A percentile compares a stretch with the other conserved stretches of the same genome.
Evolutionary conservation across 2,329 filamentous ascomycete species (phyloP).

Genomic region (Lachnellula occidentalis): DNA sequence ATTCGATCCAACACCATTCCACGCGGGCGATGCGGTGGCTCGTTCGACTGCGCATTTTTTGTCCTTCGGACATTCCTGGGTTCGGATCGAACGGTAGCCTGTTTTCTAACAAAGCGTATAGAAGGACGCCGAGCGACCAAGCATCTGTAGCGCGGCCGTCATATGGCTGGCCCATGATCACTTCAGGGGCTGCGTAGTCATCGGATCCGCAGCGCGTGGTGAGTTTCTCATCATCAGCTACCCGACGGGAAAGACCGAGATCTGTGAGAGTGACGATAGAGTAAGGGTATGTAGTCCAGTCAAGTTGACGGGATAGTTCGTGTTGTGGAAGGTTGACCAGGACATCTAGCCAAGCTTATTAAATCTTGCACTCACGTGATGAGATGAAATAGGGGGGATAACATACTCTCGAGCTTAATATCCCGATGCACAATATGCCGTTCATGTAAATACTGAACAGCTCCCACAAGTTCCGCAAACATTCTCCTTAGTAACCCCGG

Average conservation of each 20-base stretch:
- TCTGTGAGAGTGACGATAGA: constrained; percentile 87
- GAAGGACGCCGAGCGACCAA: constrained; percentile 88
- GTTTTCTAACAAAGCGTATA: constrained; percentile 92
- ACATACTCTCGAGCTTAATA: constrained; percentile 94
- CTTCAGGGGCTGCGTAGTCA: constrained; percentile 94
- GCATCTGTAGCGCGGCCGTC: constrained; percentile 88
- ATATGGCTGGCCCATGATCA: constrained; percentile 91
- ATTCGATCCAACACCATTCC: constrained; percentile 93
- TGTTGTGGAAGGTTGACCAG: constrained; percentile 75
- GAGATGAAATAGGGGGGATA: constrained; percentile 20
- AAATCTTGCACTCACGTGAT: constrained; percentile 7
- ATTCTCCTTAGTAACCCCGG: constrained; percentile 72
- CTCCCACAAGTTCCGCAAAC: constrained; percentile 82
- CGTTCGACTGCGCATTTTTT: constrained; percentile 72
- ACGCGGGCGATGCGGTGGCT: constrained; percentile 92
- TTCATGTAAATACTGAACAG: constrained; percentile 79
- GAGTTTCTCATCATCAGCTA: constrained; percentile 81
- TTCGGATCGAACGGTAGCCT: constrained; percentile 87
- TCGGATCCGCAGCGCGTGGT: constrained; percentile 92
- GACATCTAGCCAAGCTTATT: constrained; percentile 56
- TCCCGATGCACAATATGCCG: constrained; percentile 90
- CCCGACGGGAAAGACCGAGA: constrained; percentile 79
- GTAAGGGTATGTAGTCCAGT: constrained; percentile 73
- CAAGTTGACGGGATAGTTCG: constrained; percentile 57
- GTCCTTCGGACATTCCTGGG: constrained; percentile 70